Evolutionary conservation across 2,329 filamentous ascomycete genomes (phyloP).

Genomic region (Apiospora pterosperma): DNA sequence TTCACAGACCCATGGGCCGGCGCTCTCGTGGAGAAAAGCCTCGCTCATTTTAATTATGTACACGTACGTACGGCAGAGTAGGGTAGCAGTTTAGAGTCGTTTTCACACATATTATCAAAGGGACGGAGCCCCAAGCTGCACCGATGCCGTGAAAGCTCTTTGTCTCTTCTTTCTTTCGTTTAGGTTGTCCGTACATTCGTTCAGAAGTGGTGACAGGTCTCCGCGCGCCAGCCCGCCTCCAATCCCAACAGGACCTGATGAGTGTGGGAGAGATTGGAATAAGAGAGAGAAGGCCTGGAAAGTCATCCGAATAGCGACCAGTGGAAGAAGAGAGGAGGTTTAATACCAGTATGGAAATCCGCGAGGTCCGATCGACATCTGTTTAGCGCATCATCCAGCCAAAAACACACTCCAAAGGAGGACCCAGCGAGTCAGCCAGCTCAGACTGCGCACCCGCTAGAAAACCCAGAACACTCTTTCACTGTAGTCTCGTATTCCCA

Average conservation of each 20-base stretch:
- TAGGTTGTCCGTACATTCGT: neutral
- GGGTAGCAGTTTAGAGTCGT: neutral
- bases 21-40: conserved; percentile 4
- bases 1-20: neutral
- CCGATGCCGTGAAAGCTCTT: neutral
- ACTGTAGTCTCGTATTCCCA: conserved; percentile 28
- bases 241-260: neutral
- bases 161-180: conserved; percentile 2
- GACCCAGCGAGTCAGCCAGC: conserved; percentile 16
- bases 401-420: neutral
- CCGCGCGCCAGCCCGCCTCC: neutral
- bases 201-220: conserved; percentile 1
- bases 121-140: neutral
- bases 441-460: conserved; percentile 15
- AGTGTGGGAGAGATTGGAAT: neutral
- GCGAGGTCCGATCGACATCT: conserved; percentile 9
- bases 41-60: conserved; percentile 5
- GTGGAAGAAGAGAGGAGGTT: neutral
- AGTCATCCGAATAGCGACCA: neutral
- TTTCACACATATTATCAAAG: conserved; percentile 5
- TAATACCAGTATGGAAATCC: neutral
- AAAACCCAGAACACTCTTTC: conserved; percentile 19
- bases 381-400: conserved; percentile 8
- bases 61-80: neutral
- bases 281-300: neutral